Base-by-base conservation (phyloP, 2,329 filamentous ascomycete species). In the Fusarium camptoceras region DNA sequence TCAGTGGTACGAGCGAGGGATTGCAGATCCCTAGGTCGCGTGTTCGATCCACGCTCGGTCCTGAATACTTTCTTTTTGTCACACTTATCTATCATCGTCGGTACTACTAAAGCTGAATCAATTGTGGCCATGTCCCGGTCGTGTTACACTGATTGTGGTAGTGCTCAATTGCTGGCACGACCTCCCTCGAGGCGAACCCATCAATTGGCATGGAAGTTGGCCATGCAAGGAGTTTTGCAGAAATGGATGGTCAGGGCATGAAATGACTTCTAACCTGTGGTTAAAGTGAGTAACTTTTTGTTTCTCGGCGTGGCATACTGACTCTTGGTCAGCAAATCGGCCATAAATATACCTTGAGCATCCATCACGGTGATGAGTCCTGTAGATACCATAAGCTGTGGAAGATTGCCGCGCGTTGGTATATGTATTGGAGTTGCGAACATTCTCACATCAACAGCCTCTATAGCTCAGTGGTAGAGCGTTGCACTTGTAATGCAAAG, bases 401-500 rank as follows among this genome's bases (percentile, higher is more conserved):
- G 11, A 28, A 28, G 5, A 14, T 28, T 28, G 6, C 1, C 14
- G 28, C 18, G 10, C 4, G n/a, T 3, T 7, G 18, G 18, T 37
- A 37, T 37, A 37, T 37, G 1, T 7, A 12, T 0, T 11, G 6
- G 12, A 4, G 0, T 12, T n/a, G 18, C 6, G 0, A n/a, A 2
- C 0, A 1, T 12, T 3, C 34, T 37, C 7, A 37, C 41, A 43
- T 43, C 41, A 41, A 14, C 24, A 16, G 60, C 60, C 60, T 63
- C 27, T 63, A 63, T 63, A 62, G 60, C 60, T 63, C 60, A 63
- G 60, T 63, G 60, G 60, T 63, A 63, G 60, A 63, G 60, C 60
- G 60, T 63, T 55, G 60, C 60, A 64, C 60, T 63, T 64, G 60
- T 64, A 64, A 64, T 64, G 60, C 60, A 63, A 64, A 64, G 60